These are phyloP conservation scores for Xerocomellus dryophilus DNA, from an alignment of 768 basidiomycete genomes.

Conservation along the genomic window DNA sequence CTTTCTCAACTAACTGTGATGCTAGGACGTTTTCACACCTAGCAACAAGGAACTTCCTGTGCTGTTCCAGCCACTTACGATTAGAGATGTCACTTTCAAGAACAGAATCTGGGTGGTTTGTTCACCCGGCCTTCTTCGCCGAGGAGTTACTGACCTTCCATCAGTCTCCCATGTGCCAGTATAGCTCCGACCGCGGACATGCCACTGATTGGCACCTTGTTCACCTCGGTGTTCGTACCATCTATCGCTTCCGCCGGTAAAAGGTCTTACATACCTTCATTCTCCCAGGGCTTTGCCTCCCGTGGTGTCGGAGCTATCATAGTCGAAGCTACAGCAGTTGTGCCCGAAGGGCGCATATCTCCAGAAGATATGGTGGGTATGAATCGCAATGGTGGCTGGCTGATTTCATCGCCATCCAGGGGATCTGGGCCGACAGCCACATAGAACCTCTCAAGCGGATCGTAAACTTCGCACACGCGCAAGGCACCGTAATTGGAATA, in stretches of 20 bases:
- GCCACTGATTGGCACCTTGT: constrained; percentile 84
- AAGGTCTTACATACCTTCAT: not conserved
- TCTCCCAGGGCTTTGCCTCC: constrained; percentile 54
- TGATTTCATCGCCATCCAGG: constrained; percentile 32
- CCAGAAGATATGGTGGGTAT: constrained; percentile 65
- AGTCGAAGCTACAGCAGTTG: constrained; percentile 72
- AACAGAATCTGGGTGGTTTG: constrained; percentile 68
- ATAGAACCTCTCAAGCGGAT: constrained; percentile 67
- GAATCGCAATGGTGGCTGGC: not conserved
- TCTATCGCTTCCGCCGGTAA: not conserved
- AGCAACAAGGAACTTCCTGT: constrained; percentile 50
- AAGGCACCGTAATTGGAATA: constrained; percentile 69
- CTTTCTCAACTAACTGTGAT: not conserved
- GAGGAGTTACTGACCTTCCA: not conserved
- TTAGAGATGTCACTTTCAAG: constrained; percentile 63
- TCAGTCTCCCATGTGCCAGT: constrained; percentile 81
- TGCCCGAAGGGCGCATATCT: constrained; percentile 74
- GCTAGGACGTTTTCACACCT: constrained; percentile 41
- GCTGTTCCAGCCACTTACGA: constrained; percentile 64
- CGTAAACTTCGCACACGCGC: constrained; percentile 69
- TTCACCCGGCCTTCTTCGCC: not conserved
- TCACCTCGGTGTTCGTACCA: constrained; percentile 56
- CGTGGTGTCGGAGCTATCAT: constrained; percentile 69
- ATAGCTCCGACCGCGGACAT: constrained; percentile 70
- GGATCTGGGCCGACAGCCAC: constrained; percentile 75